Percentiles rank a stretch among this genome's conserved stretches.
phyloP scores from a whole-genome alignment of 1,139 yeast species.

The Diutina ranongensis region DNA sequence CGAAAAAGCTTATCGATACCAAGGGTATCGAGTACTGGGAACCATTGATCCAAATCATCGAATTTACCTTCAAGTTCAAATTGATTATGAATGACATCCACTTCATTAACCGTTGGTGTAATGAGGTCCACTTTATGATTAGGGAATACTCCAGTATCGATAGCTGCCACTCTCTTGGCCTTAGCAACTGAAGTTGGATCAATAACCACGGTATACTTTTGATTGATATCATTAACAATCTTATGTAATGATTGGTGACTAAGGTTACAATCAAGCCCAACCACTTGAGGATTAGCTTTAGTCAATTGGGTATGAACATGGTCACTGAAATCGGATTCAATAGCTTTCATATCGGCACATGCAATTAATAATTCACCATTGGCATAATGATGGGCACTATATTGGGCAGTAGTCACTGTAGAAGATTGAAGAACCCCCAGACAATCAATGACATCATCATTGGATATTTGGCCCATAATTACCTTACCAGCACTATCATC shows the following conservation, averaged over 20 bases:
- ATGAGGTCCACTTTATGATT: conserved; percentile 27
- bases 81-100: conserved; percentile 40
- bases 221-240: conserved; percentile 19
- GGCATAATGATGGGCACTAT: conserved; percentile 52
- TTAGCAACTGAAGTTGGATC: conserved; percentile 76
- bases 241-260: conserved; percentile 28
- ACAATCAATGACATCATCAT: conserved; percentile 20
- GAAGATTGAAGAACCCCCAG: conserved; percentile 26
- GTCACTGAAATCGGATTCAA: conserved; percentile 33
- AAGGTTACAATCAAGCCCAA: conserved; percentile 64
- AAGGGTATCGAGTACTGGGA: conserved; percentile 55
- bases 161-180: conserved; percentile 27
- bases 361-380: conserved; percentile 63
- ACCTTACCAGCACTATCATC: conserved; percentile 42
- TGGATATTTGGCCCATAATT: conserved; percentile 19
- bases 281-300: conserved; percentile 25
- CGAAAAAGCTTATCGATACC: conserved; percentile 39
- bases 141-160: conserved; percentile 19
- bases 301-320: conserved; percentile 19
- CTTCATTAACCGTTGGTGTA: conserved; percentile 63
- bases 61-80: conserved; percentile 39
- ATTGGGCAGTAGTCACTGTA: conserved; percentile 47
- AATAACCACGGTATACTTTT: conserved; percentile 24
- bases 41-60: conserved; percentile 59
- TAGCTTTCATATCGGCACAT: conserved; percentile 73